Evolutionary conservation across 495 filamentous ascomycete genomes (phyloP).

Genomic region (Aspergillus ellipticus): DNA sequence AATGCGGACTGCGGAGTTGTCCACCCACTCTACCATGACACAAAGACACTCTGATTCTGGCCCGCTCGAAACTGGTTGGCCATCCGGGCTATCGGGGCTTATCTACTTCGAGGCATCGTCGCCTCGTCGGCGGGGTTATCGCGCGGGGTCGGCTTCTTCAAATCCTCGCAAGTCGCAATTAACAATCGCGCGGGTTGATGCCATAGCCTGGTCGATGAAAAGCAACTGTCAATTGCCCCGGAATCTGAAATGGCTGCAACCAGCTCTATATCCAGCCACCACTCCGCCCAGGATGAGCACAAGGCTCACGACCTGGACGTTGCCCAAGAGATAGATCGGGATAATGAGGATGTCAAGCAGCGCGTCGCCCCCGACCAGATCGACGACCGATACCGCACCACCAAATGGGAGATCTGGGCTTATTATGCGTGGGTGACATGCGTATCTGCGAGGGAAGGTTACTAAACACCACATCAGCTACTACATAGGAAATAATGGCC

Average conservation of each 20-base stretch:
- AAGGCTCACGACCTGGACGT: background rate
- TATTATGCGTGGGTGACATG: conserved; percentile 51
- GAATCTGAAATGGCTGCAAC: background rate
- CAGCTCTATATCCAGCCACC: background rate
- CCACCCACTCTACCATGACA: too few species aligned
- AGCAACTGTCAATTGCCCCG: background rate
- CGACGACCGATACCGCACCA: conserved; percentile 47
- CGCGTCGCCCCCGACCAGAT: conserved; percentile 42
- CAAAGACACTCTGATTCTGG: too few species aligned
- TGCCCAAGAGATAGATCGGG: background rate
- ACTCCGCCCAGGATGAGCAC: background rate
- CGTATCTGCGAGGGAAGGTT: conserved; percentile 1
- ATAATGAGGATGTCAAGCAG: conserved; percentile 9
- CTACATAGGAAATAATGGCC: conserved; percentile 65
- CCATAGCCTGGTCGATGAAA: background rate
- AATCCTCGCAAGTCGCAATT: too few species aligned
- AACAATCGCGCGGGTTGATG: too few species aligned
- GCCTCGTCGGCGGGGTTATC: background rate
- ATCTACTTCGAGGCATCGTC: background rate
- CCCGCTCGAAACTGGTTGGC: background rate
- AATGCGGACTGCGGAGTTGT: too few species aligned
- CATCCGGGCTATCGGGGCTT: background rate
- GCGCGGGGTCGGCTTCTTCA: background rate
- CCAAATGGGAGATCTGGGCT: conserved; percentile 59
- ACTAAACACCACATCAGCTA: conserved; percentile 39